A percentile compares a stretch with the other conserved stretches of the same genome.
Conservation (phyloP, 2,329 filamentous ascomycete species). For the Pseudocercospora ulei region DNA sequence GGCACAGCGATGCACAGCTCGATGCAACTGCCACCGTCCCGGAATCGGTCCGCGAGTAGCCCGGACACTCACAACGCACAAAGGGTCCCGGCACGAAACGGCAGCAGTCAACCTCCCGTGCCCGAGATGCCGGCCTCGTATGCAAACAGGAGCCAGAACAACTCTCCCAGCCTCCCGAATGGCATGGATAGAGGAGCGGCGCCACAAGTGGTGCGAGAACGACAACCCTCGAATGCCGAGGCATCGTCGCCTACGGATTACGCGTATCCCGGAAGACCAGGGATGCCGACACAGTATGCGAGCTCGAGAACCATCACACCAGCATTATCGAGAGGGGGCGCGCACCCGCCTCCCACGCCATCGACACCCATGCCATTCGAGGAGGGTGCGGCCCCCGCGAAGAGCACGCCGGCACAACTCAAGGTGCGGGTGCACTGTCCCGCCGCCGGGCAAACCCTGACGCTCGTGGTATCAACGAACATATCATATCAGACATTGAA, state of each 20-base stretch:
- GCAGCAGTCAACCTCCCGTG: constrained; percentile 44
- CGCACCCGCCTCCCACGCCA: constrained; percentile 15
- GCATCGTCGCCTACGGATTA: constrained; percentile 23
- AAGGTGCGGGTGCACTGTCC: constrained; percentile 88
- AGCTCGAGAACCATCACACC: constrained; percentile 36
- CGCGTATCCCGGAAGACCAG: constrained; percentile 18
- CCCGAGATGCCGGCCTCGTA: constrained; percentile 31
- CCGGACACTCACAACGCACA: constrained; percentile 73
- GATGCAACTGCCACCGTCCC: constrained; percentile 45
- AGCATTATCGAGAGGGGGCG: constrained; percentile 30
- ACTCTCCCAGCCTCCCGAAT: constrained; percentile 55
- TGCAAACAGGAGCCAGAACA: constrained; percentile 59
- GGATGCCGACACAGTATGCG: constrained; percentile 18
- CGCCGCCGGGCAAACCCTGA: constrained; percentile 74
- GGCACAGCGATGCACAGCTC: constrained; percentile 45
- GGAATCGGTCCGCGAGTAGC: constrained; percentile 83
- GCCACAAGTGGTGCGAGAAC: constrained; percentile 56
- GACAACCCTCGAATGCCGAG: constrained; percentile 31
- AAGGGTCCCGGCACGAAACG: constrained; percentile 50
- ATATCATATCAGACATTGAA: constrained; percentile 89
- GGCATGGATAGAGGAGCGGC: constrained; percentile 59
- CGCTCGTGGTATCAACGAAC: constrained; percentile 89
- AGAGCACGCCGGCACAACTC: constrained; percentile 56
- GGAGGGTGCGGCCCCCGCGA: constrained; percentile 34
- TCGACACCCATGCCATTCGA: constrained; percentile 5